Conservation (phyloP, 495 filamentous ascomycete genomes). For the Elaphomyces granulatus region DNA sequence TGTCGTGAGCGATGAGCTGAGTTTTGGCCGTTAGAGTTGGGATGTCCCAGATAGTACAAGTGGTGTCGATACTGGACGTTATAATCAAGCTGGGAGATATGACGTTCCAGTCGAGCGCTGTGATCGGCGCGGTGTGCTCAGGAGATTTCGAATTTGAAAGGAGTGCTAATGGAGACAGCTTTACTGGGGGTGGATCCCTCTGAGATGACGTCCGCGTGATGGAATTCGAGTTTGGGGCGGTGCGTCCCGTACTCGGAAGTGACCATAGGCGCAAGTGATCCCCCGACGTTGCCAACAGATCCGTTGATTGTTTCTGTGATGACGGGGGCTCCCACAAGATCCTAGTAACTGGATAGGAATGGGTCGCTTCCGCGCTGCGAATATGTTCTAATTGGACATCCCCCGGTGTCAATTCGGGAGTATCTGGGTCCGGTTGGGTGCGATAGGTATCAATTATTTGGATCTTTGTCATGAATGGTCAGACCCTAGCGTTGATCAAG, state of each 20-base stretch:
- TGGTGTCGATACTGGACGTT: slow-evolving; percentile 96
- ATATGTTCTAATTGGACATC: slow-evolving; percentile 75
- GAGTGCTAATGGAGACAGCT: slow-evolving; percentile 84
- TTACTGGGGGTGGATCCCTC: slow-evolving; percentile 54
- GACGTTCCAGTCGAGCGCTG: slow-evolving; percentile 95
- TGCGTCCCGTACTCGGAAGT: slow-evolving; percentile 43
- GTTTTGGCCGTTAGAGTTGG: slow-evolving; percentile 96
- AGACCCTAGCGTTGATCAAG: too few species aligned
- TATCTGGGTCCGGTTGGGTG: slow-evolving; percentile 51
- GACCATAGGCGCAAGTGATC: slow-evolving; percentile 96
- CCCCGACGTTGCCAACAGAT: slow-evolving; percentile 89
- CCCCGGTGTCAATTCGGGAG: slow-evolving; percentile 46
- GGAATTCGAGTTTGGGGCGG: slow-evolving; percentile 43
- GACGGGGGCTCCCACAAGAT: slow-evolving; percentile 96
- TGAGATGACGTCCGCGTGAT: slow-evolving; percentile 56
- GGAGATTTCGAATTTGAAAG: slow-evolving; percentile 97
- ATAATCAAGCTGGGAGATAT: slow-evolving; percentile 94
- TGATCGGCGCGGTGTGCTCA: slow-evolving; percentile 92
- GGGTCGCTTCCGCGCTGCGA: slow-evolving; percentile 92
- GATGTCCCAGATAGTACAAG: slow-evolving; percentile 99
- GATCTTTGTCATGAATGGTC: too few species aligned
- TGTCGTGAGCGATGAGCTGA: slow-evolving; percentile 96
- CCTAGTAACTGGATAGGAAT: slow-evolving; percentile 93
- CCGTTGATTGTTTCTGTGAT: slow-evolving; percentile 91
- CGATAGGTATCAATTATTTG: slow-evolving; percentile 91